phyloP scores from a whole-genome alignment of 331 rosid genomes.

The Malus hybrid region DNA sequence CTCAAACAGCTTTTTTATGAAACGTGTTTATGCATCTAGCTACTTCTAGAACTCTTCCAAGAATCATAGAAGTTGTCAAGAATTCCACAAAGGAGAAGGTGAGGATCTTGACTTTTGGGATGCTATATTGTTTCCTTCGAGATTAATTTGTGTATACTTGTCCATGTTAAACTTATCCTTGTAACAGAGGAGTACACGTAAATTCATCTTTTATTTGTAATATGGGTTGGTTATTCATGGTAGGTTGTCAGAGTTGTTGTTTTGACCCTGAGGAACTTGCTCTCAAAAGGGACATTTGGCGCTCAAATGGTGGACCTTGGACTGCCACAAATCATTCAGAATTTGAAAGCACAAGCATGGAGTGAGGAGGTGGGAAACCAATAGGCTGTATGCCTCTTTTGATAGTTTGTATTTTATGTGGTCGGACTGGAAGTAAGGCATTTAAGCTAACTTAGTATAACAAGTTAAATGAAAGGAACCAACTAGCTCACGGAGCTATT shows the following conservation, averaged over 20 bases:
- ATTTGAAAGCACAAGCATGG: constrained; percentile 98
- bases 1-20: constrained; percentile 80
- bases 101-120: constrained; percentile 14
- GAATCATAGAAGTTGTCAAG: constrained; percentile 77
- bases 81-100: constrained; percentile 99
- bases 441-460: not conserved
- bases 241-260: constrained; percentile 97
- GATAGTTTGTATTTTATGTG: too few species aligned
- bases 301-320: constrained; percentile 96
- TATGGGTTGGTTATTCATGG: constrained; percentile 26
- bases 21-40: constrained; percentile 91
- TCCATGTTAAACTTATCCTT: not conserved
- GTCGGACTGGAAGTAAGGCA: not conserved
- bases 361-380: constrained; percentile 86
- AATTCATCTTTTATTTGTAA: constrained; percentile 15
- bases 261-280: constrained; percentile 79
- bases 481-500: not conserved
- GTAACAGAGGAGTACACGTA: not conserved
- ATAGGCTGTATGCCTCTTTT: not conserved
- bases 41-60: constrained; percentile 83
- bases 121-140: not conserved
- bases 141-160: too few species aligned
- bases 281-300: constrained; percentile 80
- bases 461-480: not conserved
- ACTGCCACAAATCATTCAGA: constrained; percentile 86